Percentiles rank a stretch among this genome's conserved stretches.
Evolutionary conservation across 768 basidiomycete genomes (phyloP).

Genomic region (Lentinus brumalis): DNA sequence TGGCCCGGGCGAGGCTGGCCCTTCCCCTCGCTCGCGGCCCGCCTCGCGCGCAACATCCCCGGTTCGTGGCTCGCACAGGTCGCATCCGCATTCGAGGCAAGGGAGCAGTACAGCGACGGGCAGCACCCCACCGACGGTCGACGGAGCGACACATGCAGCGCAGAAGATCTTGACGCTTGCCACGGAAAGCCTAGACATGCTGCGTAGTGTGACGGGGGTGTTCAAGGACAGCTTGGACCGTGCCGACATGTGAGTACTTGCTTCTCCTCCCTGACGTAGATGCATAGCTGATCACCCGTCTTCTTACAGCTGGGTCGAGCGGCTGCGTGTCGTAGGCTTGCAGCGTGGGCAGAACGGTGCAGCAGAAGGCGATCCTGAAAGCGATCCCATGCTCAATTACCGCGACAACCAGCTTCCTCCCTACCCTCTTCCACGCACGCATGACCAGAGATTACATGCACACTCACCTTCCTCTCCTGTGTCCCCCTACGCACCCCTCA

Average conservation of each 20-base stretch:
- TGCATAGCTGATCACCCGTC: constrained; percentile 5
- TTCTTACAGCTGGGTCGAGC: constrained; percentile 73
- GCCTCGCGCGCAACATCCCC: constrained; percentile 35
- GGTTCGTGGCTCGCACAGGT: constrained; percentile 12
- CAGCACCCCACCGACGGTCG: constrained; percentile 40
- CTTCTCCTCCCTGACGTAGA: neutral
- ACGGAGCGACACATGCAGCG: constrained; percentile 71
- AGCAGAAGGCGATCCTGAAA: constrained; percentile 9
- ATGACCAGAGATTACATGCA: constrained; percentile 1
- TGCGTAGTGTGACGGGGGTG: constrained; percentile 84
- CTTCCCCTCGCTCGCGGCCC: constrained; percentile 27
- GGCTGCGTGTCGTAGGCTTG: constrained; percentile 75
- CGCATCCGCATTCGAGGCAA: constrained; percentile 29
- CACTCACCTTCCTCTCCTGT: constrained; percentile 14
- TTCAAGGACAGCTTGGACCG: constrained; percentile 86
- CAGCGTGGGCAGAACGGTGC: constrained; percentile 48
- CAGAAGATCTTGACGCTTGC: constrained; percentile 82
- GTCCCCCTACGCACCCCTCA: constrained; percentile 7
- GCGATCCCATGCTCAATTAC: constrained; percentile 20
- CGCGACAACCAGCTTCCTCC: constrained; percentile 15
- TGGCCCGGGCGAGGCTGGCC: constrained; percentile 31
- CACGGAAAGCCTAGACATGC: constrained; percentile 92
- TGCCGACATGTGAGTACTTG: constrained; percentile 73
- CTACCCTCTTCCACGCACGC: constrained; percentile 9
- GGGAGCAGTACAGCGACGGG: constrained; percentile 23